Base-by-base conservation (phyloP, 1,284 basidiomycete species). In the Boletus calvinii region DNA sequence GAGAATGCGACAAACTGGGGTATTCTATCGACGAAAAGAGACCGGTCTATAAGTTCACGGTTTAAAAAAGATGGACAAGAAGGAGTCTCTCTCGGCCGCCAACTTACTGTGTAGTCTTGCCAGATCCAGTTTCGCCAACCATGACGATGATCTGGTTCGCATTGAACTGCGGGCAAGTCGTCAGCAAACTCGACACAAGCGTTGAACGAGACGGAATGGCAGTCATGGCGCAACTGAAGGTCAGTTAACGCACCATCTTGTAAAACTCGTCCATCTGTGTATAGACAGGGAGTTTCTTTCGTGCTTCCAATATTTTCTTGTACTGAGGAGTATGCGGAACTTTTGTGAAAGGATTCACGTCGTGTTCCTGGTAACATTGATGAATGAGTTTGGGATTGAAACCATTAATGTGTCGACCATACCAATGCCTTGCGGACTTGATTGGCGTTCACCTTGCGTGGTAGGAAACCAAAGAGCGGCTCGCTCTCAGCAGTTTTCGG, bases 51-150 rank as follows among this genome's bases (percentile, higher is more conserved):
- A 55, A 60, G 56, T 52, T 55, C 53, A 49, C 53, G 30, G 54
- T 53, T 56, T 54, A 54, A 58, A 54, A 59, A 59, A 41, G 52
- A 68, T 46, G 48, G 51, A 54, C 37, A 44, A 54, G 50, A 53
- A 61, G 38, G 46, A 32, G 45, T 49, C 39, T 65, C 55, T 66
- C 53, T 60, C 49, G 48, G 48, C 50, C 42, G 22, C 22, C 34
- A 64, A 71, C 84, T 63, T 67, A 93, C 90, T 98, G 96, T 36
- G 96, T 98, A 2, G 97, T 98, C 77, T 99, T 99, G 51, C 96
- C 97, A 24, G 93, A 94, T 11, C 97, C 96, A 1, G 97, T 98
- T 77, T 99, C 96, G 63, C 96, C 96, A 60, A 98, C 93, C 85
- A 99, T 92, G 53, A 99, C 86, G 44, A 94, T 90, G 61, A 88